A percentile compares a stretch with the other conserved stretches of the same genome.
These are phyloP conservation scores for Tetracladium marchalianum DNA, from an alignment of 495 filamentous ascomycete species.

Conservation along the genomic window DNA sequence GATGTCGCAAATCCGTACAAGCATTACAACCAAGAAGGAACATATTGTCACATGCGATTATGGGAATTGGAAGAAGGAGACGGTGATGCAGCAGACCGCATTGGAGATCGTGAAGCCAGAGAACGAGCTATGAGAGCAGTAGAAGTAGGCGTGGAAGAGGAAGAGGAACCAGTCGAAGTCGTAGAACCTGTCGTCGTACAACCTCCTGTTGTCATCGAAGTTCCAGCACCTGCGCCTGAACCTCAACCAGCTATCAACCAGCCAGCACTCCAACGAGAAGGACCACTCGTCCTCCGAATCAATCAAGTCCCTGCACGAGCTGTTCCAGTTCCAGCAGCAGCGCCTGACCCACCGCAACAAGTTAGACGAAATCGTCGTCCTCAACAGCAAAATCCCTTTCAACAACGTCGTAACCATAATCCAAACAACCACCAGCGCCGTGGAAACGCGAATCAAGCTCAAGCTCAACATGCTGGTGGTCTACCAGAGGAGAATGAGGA, in stretches of 20 bases:
- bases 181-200: neutral
- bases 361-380: slow-evolving; percentile 1
- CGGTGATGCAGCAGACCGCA: slow-evolving; percentile 46
- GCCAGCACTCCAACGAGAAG: slow-evolving; percentile 30
- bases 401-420: neutral
- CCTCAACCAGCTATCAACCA: slow-evolving; percentile 12
- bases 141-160: slow-evolving; percentile 6
- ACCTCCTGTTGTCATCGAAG: neutral
- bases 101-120: slow-evolving; percentile 31
- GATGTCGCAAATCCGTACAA: slow-evolving; percentile 68
- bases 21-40: slow-evolving; percentile 69
- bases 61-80: slow-evolving; percentile 88
- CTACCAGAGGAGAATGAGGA: slow-evolving; percentile 13
- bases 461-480: neutral
- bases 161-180: neutral
- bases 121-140: neutral
- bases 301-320: slow-evolving; percentile 19
- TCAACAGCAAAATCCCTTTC: neutral
- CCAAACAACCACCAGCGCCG: too few relatives aligned
- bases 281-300: slow-evolving; percentile 43
- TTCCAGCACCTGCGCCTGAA: slow-evolving; percentile 11
- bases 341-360: slow-evolving; percentile 4
- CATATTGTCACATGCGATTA: slow-evolving; percentile 67
- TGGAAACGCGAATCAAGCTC: neutral
- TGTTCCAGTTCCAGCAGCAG: slow-evolving; percentile 1